Evolutionary conservation across 306 rosid species (phyloP).

Genomic region (Casuarina cunninghamiana): DNA sequence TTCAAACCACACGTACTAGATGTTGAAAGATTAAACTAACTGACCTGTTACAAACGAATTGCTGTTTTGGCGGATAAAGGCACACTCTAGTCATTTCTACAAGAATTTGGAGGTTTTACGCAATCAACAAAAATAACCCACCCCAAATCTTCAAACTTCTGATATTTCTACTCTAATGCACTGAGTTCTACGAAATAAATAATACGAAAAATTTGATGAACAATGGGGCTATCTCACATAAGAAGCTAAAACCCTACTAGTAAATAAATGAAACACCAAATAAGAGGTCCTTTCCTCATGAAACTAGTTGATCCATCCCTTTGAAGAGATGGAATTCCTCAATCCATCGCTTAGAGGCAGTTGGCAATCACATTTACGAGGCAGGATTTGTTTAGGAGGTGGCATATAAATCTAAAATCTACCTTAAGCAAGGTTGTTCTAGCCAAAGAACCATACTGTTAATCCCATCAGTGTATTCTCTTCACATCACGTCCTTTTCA

Average conservation of each 20-base stretch:
- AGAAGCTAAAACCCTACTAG: background rate
- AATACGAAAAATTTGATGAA: background rate
- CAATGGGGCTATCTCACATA: background rate
- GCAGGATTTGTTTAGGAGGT: background rate
- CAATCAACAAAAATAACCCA: background rate
- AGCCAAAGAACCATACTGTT: background rate
- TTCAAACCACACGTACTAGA: too few species aligned
- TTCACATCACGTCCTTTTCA: background rate
- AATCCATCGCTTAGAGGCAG: background rate
- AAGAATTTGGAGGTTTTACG: background rate
- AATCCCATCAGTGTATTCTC: background rate
- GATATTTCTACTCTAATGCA: background rate
- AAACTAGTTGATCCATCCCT: background rate
- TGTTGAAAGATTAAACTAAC: too few species aligned
- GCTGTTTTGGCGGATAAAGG: too few species aligned
- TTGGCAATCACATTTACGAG: background rate
- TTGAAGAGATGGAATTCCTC: background rate
- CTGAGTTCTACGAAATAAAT: background rate
- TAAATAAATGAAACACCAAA: background rate
- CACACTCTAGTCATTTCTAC: background rate
- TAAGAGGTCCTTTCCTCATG: background rate
- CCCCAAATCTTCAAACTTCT: background rate
- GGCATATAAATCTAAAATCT: background rate
- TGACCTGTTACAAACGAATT: too few species aligned
- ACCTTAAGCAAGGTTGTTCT: background rate